phyloP scores from a whole-genome alignment of 441 rosid species.

The Viola pubescens region DNA sequence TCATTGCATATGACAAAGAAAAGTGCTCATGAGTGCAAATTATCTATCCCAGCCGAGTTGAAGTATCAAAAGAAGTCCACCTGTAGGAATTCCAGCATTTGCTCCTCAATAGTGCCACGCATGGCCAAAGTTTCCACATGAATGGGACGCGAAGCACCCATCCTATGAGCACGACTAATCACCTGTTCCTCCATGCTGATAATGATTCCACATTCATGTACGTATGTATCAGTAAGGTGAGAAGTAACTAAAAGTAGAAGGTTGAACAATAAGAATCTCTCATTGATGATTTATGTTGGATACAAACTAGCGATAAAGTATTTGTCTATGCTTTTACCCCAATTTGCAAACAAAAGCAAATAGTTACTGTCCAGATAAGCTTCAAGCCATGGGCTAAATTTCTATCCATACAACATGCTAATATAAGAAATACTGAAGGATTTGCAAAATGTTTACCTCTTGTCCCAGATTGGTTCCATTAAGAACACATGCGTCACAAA shows the following conservation, averaged over 20 bases:
- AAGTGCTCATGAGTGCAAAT: not conserved
- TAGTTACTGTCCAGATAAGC: no score
- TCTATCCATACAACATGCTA: not conserved
- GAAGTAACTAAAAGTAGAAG: not conserved
- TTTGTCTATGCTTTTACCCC: no score
- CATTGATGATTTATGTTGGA: no score
- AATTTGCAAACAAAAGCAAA: no score
- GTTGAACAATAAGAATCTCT: no score
- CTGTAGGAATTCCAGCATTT: conserved; percentile 79
- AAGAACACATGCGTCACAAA: conserved; percentile 78
- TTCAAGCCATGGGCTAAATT: no score
- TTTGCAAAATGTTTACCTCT: conserved; percentile 45
- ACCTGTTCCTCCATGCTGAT: conserved; percentile 97
- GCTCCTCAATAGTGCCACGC: conserved; percentile 91
- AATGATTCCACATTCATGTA: conserved; percentile 8
- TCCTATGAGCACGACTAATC: conserved; percentile 93
- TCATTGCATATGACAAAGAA: not conserved
- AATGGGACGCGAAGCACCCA: conserved; percentile 95
- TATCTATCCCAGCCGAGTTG: no score
- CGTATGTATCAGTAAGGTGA: not conserved
- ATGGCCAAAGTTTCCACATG: conserved; percentile 83
- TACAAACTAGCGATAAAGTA: no score
- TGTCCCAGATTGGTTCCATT: conserved; percentile 99
- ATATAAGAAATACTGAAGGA: no score
- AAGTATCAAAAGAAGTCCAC: conserved; percentile 20